Base-by-base conservation (phyloP, 2,329 filamentous ascomycete genomes). In the Cladosporium sp. region DNA sequence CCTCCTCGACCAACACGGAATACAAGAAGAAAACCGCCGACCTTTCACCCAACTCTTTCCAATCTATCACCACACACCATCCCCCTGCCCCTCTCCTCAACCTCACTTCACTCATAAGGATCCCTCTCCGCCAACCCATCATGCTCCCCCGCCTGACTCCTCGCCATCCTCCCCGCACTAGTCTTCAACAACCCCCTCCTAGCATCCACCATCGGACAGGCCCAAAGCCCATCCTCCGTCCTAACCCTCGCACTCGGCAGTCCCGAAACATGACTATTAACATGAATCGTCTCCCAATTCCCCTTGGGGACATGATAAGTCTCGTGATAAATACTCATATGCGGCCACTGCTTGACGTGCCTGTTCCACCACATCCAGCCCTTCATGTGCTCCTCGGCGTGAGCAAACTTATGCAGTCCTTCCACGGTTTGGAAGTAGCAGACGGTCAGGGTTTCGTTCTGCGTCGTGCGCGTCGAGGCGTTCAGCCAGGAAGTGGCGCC, bases 241-340 rank as follows among this genome's bases (percentile, higher is more conserved):
- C 56, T 51, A n/a, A 53, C 51, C 11, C 55, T 62, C 12, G 59
- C 60, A 3, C 59, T 58, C 8, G 54, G 57, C n/a, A 74, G 55
- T 5, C 68, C 63, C 1, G 59, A 64, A 1, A 64, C 64, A 51
- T 69, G 61, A 18, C 57, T 63, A 44, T 76, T 72, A 6, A 70
- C 55, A 57, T 80, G 80, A 18, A 82, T 67, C 2, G 67, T 73
- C 70, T 83, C 79, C 64, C 76, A 79, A 7, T 66, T 64, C 3
- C 70, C 3, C 65, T 44, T 62, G 1, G 70, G 70, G 4, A 74
- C 72, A 22, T 70, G 64, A 55, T 76, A 81, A 0, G 73, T 71
- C 70, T 83, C 80, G 59, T 83, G 80, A 53, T 70, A 81, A 55
- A 82, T 75, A 4, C 71, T 71, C 19, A 82, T 58, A 54, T 78